Percentiles rank a stretch among this genome's conserved stretches.
Evolutionary conservation across 2,329 filamentous ascomycete genomes (phyloP).

Genomic region (Aspergillus tubingensis): DNA sequence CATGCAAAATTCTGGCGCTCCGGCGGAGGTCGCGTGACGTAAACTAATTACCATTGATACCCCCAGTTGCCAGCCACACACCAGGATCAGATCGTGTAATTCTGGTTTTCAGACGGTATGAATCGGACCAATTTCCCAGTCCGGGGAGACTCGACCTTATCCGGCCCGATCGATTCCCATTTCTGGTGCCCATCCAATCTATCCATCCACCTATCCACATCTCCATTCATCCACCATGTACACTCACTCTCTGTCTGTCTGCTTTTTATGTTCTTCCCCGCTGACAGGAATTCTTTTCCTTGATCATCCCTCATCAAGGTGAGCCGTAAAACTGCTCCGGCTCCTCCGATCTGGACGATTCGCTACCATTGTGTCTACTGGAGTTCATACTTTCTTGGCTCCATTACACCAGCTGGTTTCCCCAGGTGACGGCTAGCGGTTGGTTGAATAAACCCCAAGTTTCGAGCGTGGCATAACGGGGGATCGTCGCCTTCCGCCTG

Average conservation of each 20-base stretch:
- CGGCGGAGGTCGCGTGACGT: slow-evolving; percentile 36
- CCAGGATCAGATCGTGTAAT: slow-evolving; percentile 8
- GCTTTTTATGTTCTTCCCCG: neutral
- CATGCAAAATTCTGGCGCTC: slow-evolving; percentile 34
- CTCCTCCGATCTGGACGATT: neutral
- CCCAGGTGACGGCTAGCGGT: slow-evolving; percentile 11
- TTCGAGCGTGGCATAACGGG: slow-evolving; percentile 12
- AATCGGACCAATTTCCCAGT: slow-evolving; percentile 22
- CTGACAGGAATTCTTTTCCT: neutral
- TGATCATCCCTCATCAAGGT: neutral
- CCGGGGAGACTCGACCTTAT: slow-evolving; percentile 1
- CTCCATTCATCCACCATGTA: neutral
- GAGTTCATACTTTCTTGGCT: neutral
- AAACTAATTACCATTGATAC: slow-evolving; percentile 33
- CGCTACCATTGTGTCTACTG: neutral
- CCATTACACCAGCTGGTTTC: neutral
- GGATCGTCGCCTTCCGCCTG: slow-evolving; percentile 17
- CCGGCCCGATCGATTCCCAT: neutral
- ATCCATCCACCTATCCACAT: neutral
- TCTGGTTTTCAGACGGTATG: slow-evolving; percentile 13
- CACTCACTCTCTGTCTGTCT: neutral
- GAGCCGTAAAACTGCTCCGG: neutral
- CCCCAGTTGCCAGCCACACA: neutral
- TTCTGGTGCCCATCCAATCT: neutral
- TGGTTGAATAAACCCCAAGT: slow-evolving; percentile 17